These are phyloP conservation scores for Kernera saxatilis DNA, from an alignment of 345 rosid genomes.

Conservation along the genomic window DNA sequence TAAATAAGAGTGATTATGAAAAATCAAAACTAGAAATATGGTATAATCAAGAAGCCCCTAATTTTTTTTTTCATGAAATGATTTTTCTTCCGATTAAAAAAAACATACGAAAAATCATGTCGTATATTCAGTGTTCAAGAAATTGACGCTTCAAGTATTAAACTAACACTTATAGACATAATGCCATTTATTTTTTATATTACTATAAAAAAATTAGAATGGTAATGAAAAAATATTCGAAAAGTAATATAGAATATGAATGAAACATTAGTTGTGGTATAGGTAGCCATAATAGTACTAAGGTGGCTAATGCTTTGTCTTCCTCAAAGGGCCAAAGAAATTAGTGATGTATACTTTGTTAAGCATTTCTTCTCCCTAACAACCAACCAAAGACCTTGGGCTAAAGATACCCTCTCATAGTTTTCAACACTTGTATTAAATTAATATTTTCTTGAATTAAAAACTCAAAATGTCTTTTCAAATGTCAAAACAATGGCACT, in stretches of 20 bases:
- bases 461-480: slow-evolving; percentile 20
- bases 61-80: neutral
- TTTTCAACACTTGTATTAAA: slow-evolving; percentile 26
- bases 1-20: neutral
- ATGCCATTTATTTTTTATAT: neutral
- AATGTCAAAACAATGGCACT: slow-evolving; percentile 17
- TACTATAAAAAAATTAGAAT: neutral
- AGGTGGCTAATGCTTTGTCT: slow-evolving; percentile 16
- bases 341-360: slow-evolving; percentile 34
- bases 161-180: neutral
- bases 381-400: slow-evolving; percentile 55
- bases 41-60: slow-evolving; percentile 34
- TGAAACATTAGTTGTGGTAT: neutral
- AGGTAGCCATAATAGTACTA: slow-evolving; percentile 7
- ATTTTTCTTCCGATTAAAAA: neutral
- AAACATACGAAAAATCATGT: neutral
- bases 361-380: slow-evolving; percentile 64
- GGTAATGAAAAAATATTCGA: neutral
- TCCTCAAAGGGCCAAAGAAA: slow-evolving; percentile 38
- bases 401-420: slow-evolving; percentile 32
- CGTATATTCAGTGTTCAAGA: neutral
- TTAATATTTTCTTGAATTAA: neutral
- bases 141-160: neutral
- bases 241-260: neutral
- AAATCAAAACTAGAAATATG: neutral